Evolutionary conservation across 1,284 basidiomycete genomes (phyloP), one percentile per base, ranked within the genome.

Genomic region (Cryptococcus sp.): DNA sequence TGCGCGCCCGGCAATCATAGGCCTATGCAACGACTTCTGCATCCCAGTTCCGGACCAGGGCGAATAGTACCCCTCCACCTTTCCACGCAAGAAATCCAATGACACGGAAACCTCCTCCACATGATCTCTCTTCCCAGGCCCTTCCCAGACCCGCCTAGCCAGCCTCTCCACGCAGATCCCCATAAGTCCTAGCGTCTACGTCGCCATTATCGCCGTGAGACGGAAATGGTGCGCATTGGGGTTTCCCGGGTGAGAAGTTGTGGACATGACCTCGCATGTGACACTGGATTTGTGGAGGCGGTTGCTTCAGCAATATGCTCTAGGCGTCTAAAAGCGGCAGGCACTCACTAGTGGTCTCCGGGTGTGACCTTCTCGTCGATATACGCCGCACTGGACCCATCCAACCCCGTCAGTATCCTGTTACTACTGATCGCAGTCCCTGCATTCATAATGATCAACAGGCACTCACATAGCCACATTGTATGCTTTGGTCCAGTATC

Each of bases 141-240:
- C n/a, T 33, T 33, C 5, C 28, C 4, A 33, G 28, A 33, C n/a
- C n/a, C n/a, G n/a, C 28, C 28, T 33, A 4, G 28, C 28, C 28
- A 33, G 28, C 28, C 28, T 9, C 4, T 33, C 28, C 5, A 33
- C 28, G 9, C 4, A 9, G 9, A 33, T 5, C 28, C 9, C 28
- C 9, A 4, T 9, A 4, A 33, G 9, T 33, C 28, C 28, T 33
- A 4, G 28, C 44, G 24, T 51, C 61, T 69, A 78, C 8, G 77
- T 76, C 12, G 77, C 75, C 72, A 78, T 77, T 56, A 78, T 69
- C 2, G 76, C 77, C 42, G 78, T 77, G 24, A 79, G 62, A 28
- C 78, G 65, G 65, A 77, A 78, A 49, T 79, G 70, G 61, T 77
- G 74, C 21, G 76, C 75, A 20, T 71, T 59, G 3, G 67, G 56